Conservation (phyloP, 1,284 basidiomycete genomes). For the Hemileia vastatrix region DNA sequence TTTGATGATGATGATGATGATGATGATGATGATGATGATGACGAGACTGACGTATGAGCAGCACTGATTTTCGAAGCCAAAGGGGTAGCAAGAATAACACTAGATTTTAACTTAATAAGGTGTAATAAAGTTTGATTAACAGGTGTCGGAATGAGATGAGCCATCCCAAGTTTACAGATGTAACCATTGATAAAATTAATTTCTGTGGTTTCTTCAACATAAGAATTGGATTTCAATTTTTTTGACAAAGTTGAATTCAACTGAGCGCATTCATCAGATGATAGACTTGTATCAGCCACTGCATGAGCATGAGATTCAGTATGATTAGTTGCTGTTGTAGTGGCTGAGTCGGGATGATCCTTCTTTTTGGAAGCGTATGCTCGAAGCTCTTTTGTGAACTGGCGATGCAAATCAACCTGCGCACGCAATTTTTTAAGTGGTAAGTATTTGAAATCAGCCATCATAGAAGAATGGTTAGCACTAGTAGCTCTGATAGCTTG, state of each 20-base stretch:
- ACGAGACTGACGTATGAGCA: too few relatives aligned
- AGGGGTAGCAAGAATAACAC: too few relatives aligned
- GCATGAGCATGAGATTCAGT: conserved; percentile 25
- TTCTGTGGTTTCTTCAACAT: conserved; percentile 26
- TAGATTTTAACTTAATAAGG: conserved; percentile 53
- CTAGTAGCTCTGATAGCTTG: conserved; percentile 54
- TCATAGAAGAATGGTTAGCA: conserved; percentile 67
- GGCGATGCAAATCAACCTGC: conserved; percentile 2
- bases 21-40: too few relatives aligned
- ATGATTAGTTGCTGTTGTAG: too few relatives aligned
- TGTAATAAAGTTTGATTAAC: conserved; percentile 56
- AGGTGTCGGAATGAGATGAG: conserved; percentile 57
- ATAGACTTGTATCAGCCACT: conserved; percentile 60
- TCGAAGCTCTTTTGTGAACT: not conserved
- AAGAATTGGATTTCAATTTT: not conserved
- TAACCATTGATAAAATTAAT: conserved; percentile 76
- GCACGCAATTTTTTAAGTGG: too few relatives aligned
- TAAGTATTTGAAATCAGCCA: conserved; percentile 61
- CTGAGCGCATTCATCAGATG: conserved; percentile 10
- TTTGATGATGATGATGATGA: too few relatives aligned
- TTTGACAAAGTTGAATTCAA: not conserved
- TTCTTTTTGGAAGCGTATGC: conserved; percentile 4
- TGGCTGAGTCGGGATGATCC: not conserved
- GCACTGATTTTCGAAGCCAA: too few relatives aligned
- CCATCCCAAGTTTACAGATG: conserved; percentile 57